These are phyloP conservation scores for Pichia sp. DNA, from an alignment of 1,139 yeast species.

Conservation along the genomic window DNA sequence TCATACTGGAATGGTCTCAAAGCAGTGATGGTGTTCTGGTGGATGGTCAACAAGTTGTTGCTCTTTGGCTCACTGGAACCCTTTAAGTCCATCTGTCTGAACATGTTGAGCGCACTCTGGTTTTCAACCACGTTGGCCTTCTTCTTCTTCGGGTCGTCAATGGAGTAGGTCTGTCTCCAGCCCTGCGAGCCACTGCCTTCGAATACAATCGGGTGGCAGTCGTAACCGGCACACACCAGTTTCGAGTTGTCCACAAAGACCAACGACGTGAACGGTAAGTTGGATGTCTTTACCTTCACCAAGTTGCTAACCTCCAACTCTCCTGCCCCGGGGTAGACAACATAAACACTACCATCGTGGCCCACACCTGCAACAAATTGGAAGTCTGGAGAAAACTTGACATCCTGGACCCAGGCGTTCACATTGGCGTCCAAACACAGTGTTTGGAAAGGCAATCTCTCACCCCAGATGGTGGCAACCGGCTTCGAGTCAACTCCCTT, in stretches of 20 bases:
- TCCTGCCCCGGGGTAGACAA: constrained; percentile 65
- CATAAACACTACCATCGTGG: constrained; percentile 56
- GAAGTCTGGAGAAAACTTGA: constrained; percentile 78
- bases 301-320: constrained; percentile 31
- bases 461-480: constrained; percentile 82
- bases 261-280: constrained; percentile 76
- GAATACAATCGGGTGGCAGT: constrained; percentile 85
- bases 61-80: constrained; percentile 62
- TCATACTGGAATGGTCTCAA: constrained; percentile 46
- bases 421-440: constrained; percentile 79
- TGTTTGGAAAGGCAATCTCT: constrained; percentile 92
- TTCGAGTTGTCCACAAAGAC: constrained; percentile 62
- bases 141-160: constrained; percentile 56
- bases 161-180: constrained; percentile 62
- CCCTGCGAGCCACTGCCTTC: constrained; percentile 56
- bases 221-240: constrained; percentile 86
- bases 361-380: constrained; percentile 70
- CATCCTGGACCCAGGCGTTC: constrained; percentile 91
- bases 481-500: constrained; percentile 90
- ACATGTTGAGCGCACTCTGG: constrained; percentile 88
- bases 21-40: constrained; percentile 83
- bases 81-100: constrained; percentile 91
- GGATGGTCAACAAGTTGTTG: constrained; percentile 64
- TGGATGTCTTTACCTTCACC: constrained; percentile 57
- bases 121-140: constrained; percentile 53